Evolutionary conservation across 2,329 filamentous ascomycete species (phyloP).

Genomic region (Alternaria brassicae): DNA sequence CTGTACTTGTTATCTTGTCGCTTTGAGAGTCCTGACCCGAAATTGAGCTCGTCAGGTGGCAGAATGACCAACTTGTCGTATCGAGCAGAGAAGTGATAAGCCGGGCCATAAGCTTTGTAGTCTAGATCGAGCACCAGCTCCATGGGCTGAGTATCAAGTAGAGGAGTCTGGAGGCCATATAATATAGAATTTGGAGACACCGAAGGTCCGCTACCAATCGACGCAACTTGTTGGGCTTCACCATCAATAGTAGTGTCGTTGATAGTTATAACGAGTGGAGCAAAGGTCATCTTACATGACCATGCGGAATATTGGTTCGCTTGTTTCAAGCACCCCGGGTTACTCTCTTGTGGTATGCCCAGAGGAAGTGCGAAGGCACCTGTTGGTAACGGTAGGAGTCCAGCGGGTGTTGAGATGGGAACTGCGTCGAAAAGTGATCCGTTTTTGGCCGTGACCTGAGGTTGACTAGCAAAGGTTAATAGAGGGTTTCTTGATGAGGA

Average conservation of each 20-base stretch:
- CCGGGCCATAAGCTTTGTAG: conserved; percentile 64
- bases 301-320: conserved; percentile 57
- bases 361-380: conserved; percentile 60
- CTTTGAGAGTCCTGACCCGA: conserved; percentile 31
- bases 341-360: conserved; percentile 55
- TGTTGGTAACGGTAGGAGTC: conserved; percentile 57
- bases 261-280: conserved; percentile 42
- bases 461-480: conserved; percentile 36
- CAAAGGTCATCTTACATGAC: conserved; percentile 56
- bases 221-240: conserved; percentile 25
- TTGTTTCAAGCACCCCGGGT: conserved; percentile 58
- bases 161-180: conserved; percentile 69
- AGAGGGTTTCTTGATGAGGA: neutral
- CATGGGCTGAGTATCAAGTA: conserved; percentile 58
- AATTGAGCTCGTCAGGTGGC: conserved; percentile 47
- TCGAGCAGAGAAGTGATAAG: conserved; percentile 66
- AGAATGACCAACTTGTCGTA: conserved; percentile 72
- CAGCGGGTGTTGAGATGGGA: conserved; percentile 56
- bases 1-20: conserved; percentile 37
- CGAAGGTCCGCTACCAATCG: conserved; percentile 31
- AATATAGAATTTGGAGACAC: conserved; percentile 55
- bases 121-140: conserved; percentile 65
- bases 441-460: conserved; percentile 57
- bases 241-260: conserved; percentile 24
- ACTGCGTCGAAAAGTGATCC: conserved; percentile 59